phyloP scores from a whole-genome alignment of 495 filamentous ascomycete species.

The Penicillium goetzii region DNA sequence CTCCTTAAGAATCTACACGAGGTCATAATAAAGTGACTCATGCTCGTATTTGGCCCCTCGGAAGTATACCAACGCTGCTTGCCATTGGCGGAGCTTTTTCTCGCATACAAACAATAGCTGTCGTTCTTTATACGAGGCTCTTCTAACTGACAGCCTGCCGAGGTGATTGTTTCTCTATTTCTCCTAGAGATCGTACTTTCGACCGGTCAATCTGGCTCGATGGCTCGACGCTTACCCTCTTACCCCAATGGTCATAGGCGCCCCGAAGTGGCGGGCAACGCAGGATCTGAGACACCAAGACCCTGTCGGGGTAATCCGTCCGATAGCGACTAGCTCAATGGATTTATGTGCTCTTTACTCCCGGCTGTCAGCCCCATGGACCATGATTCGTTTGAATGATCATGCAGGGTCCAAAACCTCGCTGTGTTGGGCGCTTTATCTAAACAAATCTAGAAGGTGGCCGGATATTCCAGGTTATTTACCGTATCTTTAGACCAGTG shows the following conservation, averaged over 20 bases:
- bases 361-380: too few species aligned
- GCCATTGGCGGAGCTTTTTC: slow-evolving; percentile 9
- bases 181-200: neutral
- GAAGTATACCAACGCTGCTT: neutral
- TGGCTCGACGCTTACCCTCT: slow-evolving; percentile 3
- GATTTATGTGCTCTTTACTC: neutral
- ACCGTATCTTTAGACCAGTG: neutral
- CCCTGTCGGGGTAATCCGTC: neutral
- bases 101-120: slow-evolving; percentile 2
- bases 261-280: neutral
- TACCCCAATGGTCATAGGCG: slow-evolving; percentile 5
- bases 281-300: slow-evolving; percentile 6
- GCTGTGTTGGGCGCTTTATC: neutral
- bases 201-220: neutral
- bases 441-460: slow-evolving; percentile 6
- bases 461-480: slow-evolving; percentile 7
- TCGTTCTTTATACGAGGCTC: neutral
- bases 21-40: slow-evolving; percentile 7
- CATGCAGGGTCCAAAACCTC: slow-evolving; percentile 4
- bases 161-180: neutral
- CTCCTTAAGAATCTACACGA: neutral
- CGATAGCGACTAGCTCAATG: neutral
- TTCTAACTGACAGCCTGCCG: neutral
- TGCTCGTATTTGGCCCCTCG: neutral
- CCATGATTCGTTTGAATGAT: neutral